Percentiles rank a stretch among this genome's conserved stretches.
These are phyloP conservation scores for Boletus pseudopeckii DNA, from an alignment of 768 basidiomycete genomes.

Conservation along the genomic window DNA sequence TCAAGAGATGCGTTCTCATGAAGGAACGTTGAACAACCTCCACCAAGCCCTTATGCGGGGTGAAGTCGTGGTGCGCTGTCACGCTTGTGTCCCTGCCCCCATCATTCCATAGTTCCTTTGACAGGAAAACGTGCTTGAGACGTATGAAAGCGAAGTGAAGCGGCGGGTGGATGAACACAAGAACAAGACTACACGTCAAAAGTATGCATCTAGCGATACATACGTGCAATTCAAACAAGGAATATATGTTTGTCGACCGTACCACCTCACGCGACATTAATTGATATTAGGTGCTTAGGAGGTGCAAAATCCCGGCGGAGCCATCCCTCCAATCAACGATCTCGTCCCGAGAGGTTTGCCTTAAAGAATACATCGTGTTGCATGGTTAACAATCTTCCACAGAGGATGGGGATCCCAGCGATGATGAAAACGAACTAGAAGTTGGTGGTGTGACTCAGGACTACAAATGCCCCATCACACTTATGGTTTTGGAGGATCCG, in stretches of 20 bases:
- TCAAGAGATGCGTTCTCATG: conserved; percentile 57
- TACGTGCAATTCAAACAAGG: conserved; percentile 62
- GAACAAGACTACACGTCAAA: conserved; percentile 69
- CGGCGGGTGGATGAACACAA: conserved; percentile 45
- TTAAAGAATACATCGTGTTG: too few species aligned
- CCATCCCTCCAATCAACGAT: conserved; percentile 76
- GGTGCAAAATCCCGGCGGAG: conserved; percentile 55
- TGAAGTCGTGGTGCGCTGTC: conserved; percentile 53
- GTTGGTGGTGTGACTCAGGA: conserved; percentile 82
- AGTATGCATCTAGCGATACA: conserved; percentile 59
- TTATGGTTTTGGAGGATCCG: conserved; percentile 65
- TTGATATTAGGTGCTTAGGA: conserved; percentile 44
- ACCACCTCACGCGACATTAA: not conserved
- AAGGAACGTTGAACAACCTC: conserved; percentile 49
- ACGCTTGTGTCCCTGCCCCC: not conserved
- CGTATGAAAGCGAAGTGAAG: conserved; percentile 49
- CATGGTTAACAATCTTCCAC: not conserved
- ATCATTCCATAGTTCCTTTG: not conserved
- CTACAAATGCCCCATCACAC: conserved; percentile 80
- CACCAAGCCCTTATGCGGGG: conserved; percentile 54
- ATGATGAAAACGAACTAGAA: conserved; percentile 85
- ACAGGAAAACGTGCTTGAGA: conserved; percentile 50
- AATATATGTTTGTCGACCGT: conserved; percentile 55
- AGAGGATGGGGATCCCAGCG: conserved; percentile 82
- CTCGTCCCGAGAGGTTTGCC: conserved; percentile 63